These are phyloP conservation scores for Periconia sp. DNA, from an alignment of 2,329 filamentous ascomycete species.

Conservation along the genomic window DNA sequence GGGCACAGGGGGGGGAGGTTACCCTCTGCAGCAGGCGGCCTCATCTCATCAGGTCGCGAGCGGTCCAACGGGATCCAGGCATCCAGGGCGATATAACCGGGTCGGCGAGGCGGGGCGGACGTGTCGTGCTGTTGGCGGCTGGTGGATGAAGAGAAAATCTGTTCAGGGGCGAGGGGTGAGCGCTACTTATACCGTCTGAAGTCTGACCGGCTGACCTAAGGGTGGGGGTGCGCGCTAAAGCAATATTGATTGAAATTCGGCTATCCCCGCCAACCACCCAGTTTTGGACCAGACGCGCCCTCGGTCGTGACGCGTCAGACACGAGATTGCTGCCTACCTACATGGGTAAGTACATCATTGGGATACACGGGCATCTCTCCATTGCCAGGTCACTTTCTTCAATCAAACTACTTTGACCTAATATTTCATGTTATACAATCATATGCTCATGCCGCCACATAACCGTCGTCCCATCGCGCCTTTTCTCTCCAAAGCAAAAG, in stretches of 20 bases:
- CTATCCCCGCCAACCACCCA: neutral
- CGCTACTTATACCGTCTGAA: neutral
- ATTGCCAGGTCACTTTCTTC: neutral
- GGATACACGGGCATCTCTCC: neutral
- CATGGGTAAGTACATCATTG: too few relatives aligned
- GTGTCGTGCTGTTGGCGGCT: neutral
- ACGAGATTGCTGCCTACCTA: neutral
- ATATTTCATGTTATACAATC: neutral
- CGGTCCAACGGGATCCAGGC: neutral
- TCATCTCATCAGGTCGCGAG: neutral
- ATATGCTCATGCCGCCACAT: neutral
- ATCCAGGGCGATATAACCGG: neutral
- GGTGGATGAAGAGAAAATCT: neutral
- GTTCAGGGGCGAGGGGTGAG: neutral
- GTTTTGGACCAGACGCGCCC: too few relatives aligned
- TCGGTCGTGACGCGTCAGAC: neutral
- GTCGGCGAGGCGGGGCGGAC: neutral
- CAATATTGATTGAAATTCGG: neutral
- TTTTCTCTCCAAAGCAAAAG: neutral
- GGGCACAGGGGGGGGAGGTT: slow-evolving; percentile 1
- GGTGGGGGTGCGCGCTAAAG: neutral
- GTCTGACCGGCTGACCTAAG: neutral
- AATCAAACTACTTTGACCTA: neutral
- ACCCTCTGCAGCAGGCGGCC: slow-evolving; percentile 7
- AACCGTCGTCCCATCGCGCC: neutral